Evolutionary conservation across 495 filamentous ascomycete genomes (phyloP).

Genomic region (Emericellopsis terricola): DNA sequence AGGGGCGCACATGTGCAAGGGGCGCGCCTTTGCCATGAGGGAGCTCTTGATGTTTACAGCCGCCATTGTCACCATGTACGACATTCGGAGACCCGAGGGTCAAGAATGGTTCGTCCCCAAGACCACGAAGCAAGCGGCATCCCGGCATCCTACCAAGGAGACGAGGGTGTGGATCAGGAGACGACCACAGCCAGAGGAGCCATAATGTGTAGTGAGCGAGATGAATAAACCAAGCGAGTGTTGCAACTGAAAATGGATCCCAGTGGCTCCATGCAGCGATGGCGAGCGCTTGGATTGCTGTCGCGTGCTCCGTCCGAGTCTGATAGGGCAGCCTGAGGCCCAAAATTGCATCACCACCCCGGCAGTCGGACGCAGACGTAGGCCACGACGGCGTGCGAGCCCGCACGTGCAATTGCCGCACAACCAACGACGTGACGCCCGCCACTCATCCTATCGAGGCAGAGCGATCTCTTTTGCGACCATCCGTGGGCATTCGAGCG

Average conservation of each 20-base stretch:
- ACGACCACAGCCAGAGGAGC: background rate
- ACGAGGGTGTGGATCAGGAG: constrained; percentile 1
- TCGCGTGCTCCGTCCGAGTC: no score
- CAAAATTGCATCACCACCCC: no score
- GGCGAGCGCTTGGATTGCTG: no score
- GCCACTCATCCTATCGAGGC: no score
- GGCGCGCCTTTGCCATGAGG: constrained; percentile 1
- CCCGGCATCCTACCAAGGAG: background rate
- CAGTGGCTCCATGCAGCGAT: background rate
- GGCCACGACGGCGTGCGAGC: no score
- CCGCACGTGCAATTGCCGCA: no score
- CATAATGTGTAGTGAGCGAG: background rate
- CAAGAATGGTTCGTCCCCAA: background rate
- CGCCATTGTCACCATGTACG: constrained; percentile 1
- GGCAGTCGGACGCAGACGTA: no score
- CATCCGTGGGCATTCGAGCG: background rate
- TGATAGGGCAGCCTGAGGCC: no score
- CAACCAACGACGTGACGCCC: no score
- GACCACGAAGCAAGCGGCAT: background rate
- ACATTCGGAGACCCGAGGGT: constrained; percentile 1
- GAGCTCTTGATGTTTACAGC: constrained; percentile 1
- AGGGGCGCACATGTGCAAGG: constrained; percentile 4
- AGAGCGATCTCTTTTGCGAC: no score
- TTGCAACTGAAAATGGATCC: background rate
- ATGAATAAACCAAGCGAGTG: background rate